Conservation (phyloP, 2,329 filamentous ascomycete species). For the Mycosphaerella sp. region DNA sequence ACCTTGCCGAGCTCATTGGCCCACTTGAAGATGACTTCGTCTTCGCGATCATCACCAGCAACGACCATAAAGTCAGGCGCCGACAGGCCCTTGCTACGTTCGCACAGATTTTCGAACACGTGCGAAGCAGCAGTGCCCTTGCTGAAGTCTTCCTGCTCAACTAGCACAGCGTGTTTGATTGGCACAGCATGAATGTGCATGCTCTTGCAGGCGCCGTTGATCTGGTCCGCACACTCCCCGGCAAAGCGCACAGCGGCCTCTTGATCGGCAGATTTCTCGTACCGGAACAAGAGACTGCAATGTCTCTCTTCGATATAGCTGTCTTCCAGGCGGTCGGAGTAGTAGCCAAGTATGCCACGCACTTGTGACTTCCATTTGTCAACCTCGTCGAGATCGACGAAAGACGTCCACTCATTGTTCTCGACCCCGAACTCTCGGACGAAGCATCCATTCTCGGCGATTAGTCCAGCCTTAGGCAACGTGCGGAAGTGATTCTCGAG, state of each 20-base stretch:
- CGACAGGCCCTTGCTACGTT: constrained; percentile 15
- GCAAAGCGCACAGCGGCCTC: constrained; percentile 71
- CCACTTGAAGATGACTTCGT: constrained; percentile 92
- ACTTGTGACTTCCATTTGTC: constrained; percentile 78
- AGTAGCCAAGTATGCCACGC: constrained; percentile 77
- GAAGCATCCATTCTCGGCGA: constrained; percentile 93
- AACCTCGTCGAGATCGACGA: constrained; percentile 66
- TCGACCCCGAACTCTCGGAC: constrained; percentile 59
- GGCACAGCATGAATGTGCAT: constrained; percentile 80
- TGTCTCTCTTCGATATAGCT: constrained; percentile 86
- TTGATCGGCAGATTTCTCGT: constrained; percentile 72
- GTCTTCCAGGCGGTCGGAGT: constrained; percentile 80
- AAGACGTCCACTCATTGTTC: constrained; percentile 65
- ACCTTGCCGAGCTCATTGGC: constrained; percentile 68
- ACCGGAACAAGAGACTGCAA: constrained; percentile 87
- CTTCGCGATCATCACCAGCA: constrained; percentile 83
- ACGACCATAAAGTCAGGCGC: constrained; percentile 80
- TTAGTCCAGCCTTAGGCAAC: constrained; percentile 76
- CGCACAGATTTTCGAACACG: constrained; percentile 53
- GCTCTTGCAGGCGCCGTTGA: constrained; percentile 84
- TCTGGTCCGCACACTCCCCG: constrained; percentile 84
- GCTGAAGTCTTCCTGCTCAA: constrained; percentile 80
- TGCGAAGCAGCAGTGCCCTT: constrained; percentile 76
- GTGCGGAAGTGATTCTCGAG: constrained; percentile 79
- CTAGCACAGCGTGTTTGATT: constrained; percentile 67